Conservation (phyloP, 495 filamentous ascomycete species). For the Trichocladium uniseriatum region DNA sequence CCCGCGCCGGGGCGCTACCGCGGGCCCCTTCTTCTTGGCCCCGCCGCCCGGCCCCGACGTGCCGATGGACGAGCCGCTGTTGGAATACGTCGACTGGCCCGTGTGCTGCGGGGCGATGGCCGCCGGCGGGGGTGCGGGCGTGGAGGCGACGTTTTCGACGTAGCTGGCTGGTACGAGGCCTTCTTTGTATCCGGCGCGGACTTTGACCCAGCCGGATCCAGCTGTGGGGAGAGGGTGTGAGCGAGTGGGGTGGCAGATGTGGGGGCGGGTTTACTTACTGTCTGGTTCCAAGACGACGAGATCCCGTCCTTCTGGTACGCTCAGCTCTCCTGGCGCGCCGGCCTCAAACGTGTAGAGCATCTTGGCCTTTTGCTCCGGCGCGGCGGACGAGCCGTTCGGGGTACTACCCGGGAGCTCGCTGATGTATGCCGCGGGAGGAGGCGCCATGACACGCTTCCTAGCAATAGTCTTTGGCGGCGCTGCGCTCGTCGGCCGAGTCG, state of each 20-base stretch:
- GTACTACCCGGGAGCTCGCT: slow-evolving; percentile 49
- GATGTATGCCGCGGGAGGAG: slow-evolving; percentile 73
- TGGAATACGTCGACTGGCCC: slow-evolving; percentile 59
- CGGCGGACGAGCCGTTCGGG: slow-evolving; percentile 27
- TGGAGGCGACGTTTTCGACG: slow-evolving; percentile 26
- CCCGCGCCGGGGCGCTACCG: slow-evolving; percentile 81
- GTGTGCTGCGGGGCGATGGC: slow-evolving; percentile 42
- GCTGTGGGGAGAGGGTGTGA: slow-evolving; percentile 43
- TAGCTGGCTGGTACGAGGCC: slow-evolving; percentile 85
- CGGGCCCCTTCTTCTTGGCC: slow-evolving; percentile 84
- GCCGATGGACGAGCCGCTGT: slow-evolving; percentile 65
- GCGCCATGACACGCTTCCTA: slow-evolving; percentile 67
- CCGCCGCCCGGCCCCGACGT: slow-evolving; percentile 34
- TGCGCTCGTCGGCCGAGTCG: slow-evolving; percentile 22
- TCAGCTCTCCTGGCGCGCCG: slow-evolving; percentile 68
- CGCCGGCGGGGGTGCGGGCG: slow-evolving; percentile 44
- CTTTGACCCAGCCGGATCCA: slow-evolving; percentile 82
- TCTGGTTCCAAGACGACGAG: slow-evolving; percentile 77
- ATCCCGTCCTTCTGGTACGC: slow-evolving; percentile 65
- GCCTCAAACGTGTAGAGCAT: slow-evolving; percentile 85
- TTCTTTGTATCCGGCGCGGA: slow-evolving; percentile 57
- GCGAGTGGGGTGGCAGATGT: neutral
- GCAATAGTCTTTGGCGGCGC: slow-evolving; percentile 18
- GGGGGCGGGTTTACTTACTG: slow-evolving; percentile 46
- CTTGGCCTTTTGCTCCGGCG: slow-evolving; percentile 59